Evolutionary conservation across 345 rosid genomes (phyloP).

Genomic region (Sonneratia caseolaris): DNA sequence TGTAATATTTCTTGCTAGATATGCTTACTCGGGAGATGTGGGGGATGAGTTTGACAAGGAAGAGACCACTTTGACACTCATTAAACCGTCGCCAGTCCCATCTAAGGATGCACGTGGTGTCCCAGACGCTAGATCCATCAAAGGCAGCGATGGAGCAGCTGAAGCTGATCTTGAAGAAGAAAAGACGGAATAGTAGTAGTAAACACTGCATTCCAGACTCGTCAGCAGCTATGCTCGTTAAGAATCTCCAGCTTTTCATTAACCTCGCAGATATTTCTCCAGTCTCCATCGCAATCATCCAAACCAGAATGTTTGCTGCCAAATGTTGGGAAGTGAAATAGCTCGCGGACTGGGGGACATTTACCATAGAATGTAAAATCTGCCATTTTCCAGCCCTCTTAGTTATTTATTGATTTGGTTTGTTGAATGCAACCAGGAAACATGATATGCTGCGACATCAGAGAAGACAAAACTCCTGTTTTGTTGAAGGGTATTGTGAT

Average conservation of each 20-base stretch:
- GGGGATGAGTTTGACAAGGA: slow-evolving; percentile 76
- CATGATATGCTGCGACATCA: not conserved
- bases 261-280: not conserved
- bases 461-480: not conserved
- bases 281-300: not conserved
- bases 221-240: not conserved
- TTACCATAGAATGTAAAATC: not conserved
- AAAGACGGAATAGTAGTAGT: slow-evolving; percentile 13
- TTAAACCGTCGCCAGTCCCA: slow-evolving; percentile 53
- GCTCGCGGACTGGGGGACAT: not conserved
- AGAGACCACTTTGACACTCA: slow-evolving; percentile 54
- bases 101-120: slow-evolving; percentile 39
- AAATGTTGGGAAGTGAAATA: not conserved
- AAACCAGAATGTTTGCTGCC: not conserved
- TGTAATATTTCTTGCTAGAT: slow-evolving; percentile 27
- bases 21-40: slow-evolving; percentile 60
- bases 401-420: not conserved
- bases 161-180: slow-evolving; percentile 65
- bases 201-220: not conserved
- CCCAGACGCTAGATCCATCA: slow-evolving; percentile 14
- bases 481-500: not conserved
- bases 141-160: slow-evolving; percentile 17
- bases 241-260: too few species aligned
- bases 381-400: not conserved
- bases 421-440: not conserved